phyloP scores from a whole-genome alignment of 2,329 filamentous ascomycete species.

The Cordyceps militaris region DNA sequence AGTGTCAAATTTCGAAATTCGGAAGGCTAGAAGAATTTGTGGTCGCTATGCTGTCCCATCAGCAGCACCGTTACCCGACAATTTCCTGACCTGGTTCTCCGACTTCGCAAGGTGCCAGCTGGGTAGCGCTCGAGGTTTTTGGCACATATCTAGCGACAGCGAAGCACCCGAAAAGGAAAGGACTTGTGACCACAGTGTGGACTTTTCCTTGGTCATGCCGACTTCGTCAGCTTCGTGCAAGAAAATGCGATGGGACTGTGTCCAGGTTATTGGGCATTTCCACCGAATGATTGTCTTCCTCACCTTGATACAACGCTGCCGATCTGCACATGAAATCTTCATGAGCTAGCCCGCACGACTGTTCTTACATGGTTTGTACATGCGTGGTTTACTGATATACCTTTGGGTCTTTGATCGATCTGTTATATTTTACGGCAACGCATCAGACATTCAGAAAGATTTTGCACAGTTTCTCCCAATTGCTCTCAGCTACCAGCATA shows the following conservation, averaged over 20 bases:
- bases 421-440: conserved; percentile 26
- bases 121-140: conserved; percentile 4
- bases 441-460: conserved; percentile 24
- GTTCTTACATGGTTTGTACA: conserved; percentile 31
- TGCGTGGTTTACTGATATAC: conserved; percentile 25
- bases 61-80: conserved; percentile 14
- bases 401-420: conserved; percentile 32
- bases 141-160: background rate
- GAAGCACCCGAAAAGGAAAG: background rate
- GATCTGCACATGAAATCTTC: conserved; percentile 22
- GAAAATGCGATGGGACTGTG: conserved; percentile 12
- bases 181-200: background rate
- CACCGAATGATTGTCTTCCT: conserved; percentile 2
- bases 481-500: conserved; percentile 24
- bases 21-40: background rate
- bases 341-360: conserved; percentile 25
- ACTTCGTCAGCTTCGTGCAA: conserved; percentile 7
- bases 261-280: conserved; percentile 17
- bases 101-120: conserved; percentile 12
- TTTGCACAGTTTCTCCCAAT: conserved; percentile 23
- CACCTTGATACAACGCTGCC: conserved; percentile 16
- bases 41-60: conserved; percentile 14
- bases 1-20: background rate
- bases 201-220: conserved; percentile 1
- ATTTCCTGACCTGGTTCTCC: conserved; percentile 17